These are phyloP conservation scores for Cyberlindnera saturnus DNA, from an alignment of 805 yeast genomes.

Conservation along the genomic window DNA sequence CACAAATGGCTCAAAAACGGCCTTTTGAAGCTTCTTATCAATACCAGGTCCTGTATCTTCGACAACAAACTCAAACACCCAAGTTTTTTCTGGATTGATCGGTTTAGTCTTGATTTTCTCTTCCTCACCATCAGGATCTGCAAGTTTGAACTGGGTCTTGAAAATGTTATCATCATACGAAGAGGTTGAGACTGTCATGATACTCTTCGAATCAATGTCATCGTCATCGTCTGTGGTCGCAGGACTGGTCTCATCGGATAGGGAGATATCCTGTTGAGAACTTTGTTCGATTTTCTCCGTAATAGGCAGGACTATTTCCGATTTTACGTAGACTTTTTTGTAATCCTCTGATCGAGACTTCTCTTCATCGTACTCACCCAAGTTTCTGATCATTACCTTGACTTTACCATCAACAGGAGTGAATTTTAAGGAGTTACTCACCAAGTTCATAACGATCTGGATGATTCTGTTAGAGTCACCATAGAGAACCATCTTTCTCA, in stretches of 20 bases:
- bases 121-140: slow-evolving; percentile 17
- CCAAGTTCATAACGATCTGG: slow-evolving; percentile 89
- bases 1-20: slow-evolving; percentile 92
- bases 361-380: slow-evolving; percentile 65
- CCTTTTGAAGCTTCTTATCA: slow-evolving; percentile 69
- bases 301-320: background rate
- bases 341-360: slow-evolving; percentile 37
- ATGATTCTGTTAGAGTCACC: slow-evolving; percentile 90
- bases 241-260: slow-evolving; percentile 6
- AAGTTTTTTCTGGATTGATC: slow-evolving; percentile 25
- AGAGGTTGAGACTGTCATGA: slow-evolving; percentile 24
- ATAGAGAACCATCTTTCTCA: slow-evolving; percentile 58
- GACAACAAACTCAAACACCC: slow-evolving; percentile 59
- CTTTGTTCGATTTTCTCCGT: slow-evolving; percentile 1
- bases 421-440: slow-evolving; percentile 85
- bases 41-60: slow-evolving; percentile 95
- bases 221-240: slow-evolving; percentile 6
- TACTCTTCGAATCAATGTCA: slow-evolving; percentile 11
- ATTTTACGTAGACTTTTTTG: slow-evolving; percentile 40
- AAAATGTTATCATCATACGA: slow-evolving; percentile 39
- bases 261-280: slow-evolving; percentile 4
- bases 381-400: slow-evolving; percentile 50
- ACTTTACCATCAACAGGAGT: slow-evolving; percentile 88
- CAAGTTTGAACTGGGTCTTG: slow-evolving; percentile 33
- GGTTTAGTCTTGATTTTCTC: slow-evolving; percentile 17